These are phyloP conservation scores for Teratosphaeria gauchensis DNA, from an alignment of 2,329 filamentous ascomycete genomes.

Conservation along the genomic window DNA sequence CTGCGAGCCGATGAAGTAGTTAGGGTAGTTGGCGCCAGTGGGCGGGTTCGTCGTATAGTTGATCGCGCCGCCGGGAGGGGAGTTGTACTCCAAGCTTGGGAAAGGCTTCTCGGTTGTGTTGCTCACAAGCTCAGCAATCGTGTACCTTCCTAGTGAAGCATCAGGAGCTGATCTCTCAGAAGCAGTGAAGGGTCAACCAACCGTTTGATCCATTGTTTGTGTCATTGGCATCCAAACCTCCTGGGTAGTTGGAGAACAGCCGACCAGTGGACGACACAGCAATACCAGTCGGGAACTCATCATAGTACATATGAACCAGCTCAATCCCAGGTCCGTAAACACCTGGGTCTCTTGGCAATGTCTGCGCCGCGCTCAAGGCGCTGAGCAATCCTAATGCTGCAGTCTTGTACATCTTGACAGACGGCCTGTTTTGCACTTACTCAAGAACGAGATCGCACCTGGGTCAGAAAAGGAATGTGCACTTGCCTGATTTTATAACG, in stretches of 20 bases:
- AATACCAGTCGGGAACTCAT: constrained; percentile 44
- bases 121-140: constrained; percentile 37
- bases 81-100: constrained; percentile 36
- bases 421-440: too few species aligned
- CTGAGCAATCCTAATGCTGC: neutral
- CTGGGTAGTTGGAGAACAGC: constrained; percentile 45
- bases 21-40: constrained; percentile 36
- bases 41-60: constrained; percentile 42
- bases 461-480: too few species aligned
- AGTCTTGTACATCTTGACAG: neutral
- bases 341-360: constrained; percentile 1
- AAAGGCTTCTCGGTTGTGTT: constrained; percentile 38
- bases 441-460: too few species aligned
- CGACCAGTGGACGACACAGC: constrained; percentile 42
- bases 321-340: constrained; percentile 37
- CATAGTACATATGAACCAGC: constrained; percentile 42
- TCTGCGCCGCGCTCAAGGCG: neutral
- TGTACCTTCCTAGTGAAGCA: constrained; percentile 35
- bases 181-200: neutral
- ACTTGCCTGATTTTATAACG: too few species aligned
- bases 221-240: constrained; percentile 40
- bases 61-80: constrained; percentile 40
- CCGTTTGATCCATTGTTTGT: constrained; percentile 22
- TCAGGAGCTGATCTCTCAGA: neutral
- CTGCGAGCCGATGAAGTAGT: constrained; percentile 44